Conservation (phyloP, 768 basidiomycete species). For the Lentinula boryana region DNA sequence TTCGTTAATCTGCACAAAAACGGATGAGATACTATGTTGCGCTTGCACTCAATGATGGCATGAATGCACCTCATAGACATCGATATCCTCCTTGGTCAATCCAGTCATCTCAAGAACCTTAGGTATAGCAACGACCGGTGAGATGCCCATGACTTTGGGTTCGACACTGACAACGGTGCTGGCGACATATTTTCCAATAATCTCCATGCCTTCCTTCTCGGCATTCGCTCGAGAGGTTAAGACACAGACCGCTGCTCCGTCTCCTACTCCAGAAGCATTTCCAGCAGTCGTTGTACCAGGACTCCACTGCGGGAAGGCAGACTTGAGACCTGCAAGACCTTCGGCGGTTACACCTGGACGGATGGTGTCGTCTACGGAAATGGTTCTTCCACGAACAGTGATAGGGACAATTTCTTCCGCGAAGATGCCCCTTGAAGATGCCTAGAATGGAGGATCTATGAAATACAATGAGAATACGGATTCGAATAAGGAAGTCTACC, state of each 20-base stretch:
- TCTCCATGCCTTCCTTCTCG: conserved; percentile 66
- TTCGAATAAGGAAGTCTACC: conserved; percentile 25
- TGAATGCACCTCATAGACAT: conserved; percentile 63
- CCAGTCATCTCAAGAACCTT: conserved; percentile 58
- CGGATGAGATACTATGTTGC: neutral
- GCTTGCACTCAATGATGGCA: neutral
- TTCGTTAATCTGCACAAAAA: conserved; percentile 62
- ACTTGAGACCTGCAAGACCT: conserved; percentile 71
- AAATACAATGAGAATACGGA: neutral
- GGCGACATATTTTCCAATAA: conserved; percentile 80
- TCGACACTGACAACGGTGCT: conserved; percentile 77
- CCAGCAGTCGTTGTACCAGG: conserved; percentile 69
- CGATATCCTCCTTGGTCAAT: conserved; percentile 64
- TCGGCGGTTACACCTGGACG: conserved; percentile 78
- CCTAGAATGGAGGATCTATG: conserved; percentile 27
- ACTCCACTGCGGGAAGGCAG: conserved; percentile 83
- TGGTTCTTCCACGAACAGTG: conserved; percentile 57
- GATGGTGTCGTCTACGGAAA: conserved; percentile 83
- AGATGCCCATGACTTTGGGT: conserved; percentile 74
- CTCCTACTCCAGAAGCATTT: conserved; percentile 85
- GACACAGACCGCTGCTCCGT: conserved; percentile 85
- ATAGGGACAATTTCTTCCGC: conserved; percentile 87
- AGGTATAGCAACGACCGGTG: conserved; percentile 67
- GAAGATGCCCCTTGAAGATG: conserved; percentile 67
- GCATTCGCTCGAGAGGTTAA: conserved; percentile 78